Evolutionary conservation across 2,329 filamentous ascomycete genomes (phyloP).

Genomic region (Aspergillus versicolor): DNA sequence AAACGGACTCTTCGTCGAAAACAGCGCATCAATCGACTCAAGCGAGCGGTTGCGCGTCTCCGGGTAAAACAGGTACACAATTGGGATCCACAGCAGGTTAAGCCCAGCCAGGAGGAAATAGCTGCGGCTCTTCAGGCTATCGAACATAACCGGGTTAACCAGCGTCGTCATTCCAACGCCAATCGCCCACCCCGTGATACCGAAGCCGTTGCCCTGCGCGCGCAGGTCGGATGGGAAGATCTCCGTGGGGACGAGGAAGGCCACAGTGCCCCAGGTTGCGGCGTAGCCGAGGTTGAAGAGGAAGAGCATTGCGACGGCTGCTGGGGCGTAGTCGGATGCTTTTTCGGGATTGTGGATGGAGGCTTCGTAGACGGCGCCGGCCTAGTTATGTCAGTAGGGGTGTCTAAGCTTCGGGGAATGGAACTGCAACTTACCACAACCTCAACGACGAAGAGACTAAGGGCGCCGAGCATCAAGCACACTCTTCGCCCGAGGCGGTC

Average conservation of each 20-base stretch:
- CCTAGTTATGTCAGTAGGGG: conserved; percentile 16
- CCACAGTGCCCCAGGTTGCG: conserved; percentile 52
- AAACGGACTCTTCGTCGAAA: conserved; percentile 49
- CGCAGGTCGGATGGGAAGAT: conserved; percentile 58
- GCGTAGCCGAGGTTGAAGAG: conserved; percentile 46
- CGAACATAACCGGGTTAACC: conserved; percentile 54
- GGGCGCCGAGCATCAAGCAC: conserved; percentile 43
- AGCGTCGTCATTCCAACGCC: conserved; percentile 56
- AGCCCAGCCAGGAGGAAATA: conserved; percentile 55
- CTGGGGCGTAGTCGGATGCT: conserved; percentile 43
- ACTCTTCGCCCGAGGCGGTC: conserved; percentile 49
- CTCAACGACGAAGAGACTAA: conserved; percentile 43
- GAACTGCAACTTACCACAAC: conserved; percentile 31
- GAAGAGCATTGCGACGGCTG: conserved; percentile 50
- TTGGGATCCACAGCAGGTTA: conserved; percentile 52
- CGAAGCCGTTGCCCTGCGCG: conserved; percentile 60
- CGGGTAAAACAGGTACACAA: conserved; percentile 54
- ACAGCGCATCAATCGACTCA: conserved; percentile 53
- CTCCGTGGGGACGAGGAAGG: conserved; percentile 54
- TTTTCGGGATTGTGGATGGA: conserved; percentile 36
- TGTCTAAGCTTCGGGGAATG: rapidly evolving
- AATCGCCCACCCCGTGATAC: conserved; percentile 60
- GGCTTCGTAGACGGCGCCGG: conserved; percentile 46
- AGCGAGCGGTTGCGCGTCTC: conserved; percentile 54
- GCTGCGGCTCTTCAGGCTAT: conserved; percentile 45